These are phyloP conservation scores for Kickxella alabastrina DNA, from an alignment of 192 early-diverging fungal genomes.

Conservation along the genomic window DNA sequence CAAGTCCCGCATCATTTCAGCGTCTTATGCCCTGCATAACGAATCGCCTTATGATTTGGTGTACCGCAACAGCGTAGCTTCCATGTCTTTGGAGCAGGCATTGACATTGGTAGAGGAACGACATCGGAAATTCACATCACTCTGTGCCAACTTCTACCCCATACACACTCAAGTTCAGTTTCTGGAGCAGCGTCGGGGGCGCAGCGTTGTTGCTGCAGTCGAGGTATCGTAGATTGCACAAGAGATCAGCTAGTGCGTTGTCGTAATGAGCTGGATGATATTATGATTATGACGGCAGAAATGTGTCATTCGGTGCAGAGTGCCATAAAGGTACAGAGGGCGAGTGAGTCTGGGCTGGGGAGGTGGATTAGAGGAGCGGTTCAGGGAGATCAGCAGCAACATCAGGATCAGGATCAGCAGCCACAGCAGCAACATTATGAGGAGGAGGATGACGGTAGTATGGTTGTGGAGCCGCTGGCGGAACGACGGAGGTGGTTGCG, in stretches of 20 bases:
- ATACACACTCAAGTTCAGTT: neutral
- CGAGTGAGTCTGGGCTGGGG: constrained; percentile 32
- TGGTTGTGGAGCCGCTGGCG: no score
- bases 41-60: constrained; percentile 34
- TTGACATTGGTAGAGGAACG: constrained; percentile 34
- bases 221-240: constrained; percentile 13
- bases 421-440: no score
- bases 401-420: no score
- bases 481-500: no score
- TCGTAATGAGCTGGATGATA: constrained; percentile 44
- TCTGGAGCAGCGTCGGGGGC: constrained; percentile 3
- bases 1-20: constrained; percentile 3
- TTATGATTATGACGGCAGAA: constrained; percentile 47
- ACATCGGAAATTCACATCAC: constrained; percentile 1
- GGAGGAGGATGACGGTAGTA: no score
- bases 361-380: no score
- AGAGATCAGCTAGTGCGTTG: constrained; percentile 35
- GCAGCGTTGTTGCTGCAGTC: no score
- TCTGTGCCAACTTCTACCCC: no score
- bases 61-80: constrained; percentile 16
- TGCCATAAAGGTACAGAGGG: constrained; percentile 30
- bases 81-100: constrained; percentile 41
- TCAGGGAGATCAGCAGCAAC: no score
- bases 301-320: constrained; percentile 47
- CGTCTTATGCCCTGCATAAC: constrained; percentile 17